Evolutionary conservation across 139 green algal genomes (phyloP).

Genomic region (Diplosphaera chodatii): DNA sequence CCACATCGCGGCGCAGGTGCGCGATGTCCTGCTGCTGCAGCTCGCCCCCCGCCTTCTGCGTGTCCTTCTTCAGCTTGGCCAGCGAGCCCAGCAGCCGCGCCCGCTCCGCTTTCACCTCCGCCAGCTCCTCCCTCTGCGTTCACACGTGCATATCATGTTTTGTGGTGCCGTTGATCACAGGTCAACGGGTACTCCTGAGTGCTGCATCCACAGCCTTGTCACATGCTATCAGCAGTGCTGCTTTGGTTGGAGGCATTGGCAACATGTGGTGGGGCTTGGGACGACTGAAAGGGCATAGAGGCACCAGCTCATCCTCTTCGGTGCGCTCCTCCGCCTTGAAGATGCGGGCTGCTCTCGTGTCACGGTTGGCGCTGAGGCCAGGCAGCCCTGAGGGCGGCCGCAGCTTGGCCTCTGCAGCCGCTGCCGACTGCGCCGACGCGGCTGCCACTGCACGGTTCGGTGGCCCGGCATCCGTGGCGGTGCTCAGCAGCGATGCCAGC

Average conservation of each 20-base stretch:
- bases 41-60: slow-evolving; percentile 66
- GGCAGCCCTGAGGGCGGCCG: background rate
- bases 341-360: background rate
- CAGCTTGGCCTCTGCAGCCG: background rate
- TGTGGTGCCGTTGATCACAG: too few relatives aligned
- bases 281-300: background rate
- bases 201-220: too few relatives aligned
- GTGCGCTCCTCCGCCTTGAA: slow-evolving; percentile 53
- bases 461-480: slow-evolving; percentile 7
- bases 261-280: background rate
- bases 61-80: slow-evolving; percentile 35
- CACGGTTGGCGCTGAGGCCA: background rate
- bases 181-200: too few relatives aligned
- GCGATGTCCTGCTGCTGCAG: slow-evolving; percentile 73
- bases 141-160: too few relatives aligned
- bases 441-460: slow-evolving; percentile 1
- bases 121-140: slow-evolving; percentile 54
- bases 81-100: slow-evolving; percentile 65
- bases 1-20: slow-evolving; percentile 60
- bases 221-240: too few relatives aligned
- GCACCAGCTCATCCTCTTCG: slow-evolving; percentile 62
- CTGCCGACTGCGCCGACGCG: background rate
- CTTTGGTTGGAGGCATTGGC: too few relatives aligned
- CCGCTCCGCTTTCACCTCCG: slow-evolving; percentile 75
- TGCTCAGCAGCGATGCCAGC: slow-evolving; percentile 22